phyloP scores from a whole-genome alignment of 306 rosid species.

The Cucumis cinereus region DNA sequence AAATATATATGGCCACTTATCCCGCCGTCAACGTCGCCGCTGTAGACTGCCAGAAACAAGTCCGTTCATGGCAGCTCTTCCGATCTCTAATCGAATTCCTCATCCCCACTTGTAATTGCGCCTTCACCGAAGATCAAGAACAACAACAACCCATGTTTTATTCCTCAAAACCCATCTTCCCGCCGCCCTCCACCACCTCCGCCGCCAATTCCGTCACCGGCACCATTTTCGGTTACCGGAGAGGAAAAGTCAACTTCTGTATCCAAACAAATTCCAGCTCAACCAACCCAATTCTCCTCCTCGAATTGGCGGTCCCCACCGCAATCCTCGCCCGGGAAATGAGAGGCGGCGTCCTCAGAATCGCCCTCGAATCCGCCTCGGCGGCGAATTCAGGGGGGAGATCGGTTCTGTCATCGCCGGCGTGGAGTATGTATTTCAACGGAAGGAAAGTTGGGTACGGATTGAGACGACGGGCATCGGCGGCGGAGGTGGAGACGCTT shows the following conservation, averaged over 20 bases:
- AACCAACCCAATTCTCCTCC: conserved; percentile 41
- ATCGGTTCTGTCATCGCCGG: conserved; percentile 40
- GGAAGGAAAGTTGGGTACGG: conserved; percentile 69
- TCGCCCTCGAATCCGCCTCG: conserved; percentile 39
- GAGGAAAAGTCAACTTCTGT: conserved; percentile 54
- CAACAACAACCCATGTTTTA: conserved; percentile 2
- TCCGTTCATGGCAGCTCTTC: conserved; percentile 80
- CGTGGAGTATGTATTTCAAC: conserved; percentile 69
- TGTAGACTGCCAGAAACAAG: conserved; percentile 90
- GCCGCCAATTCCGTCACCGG: conserved; percentile 32
- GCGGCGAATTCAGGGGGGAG: not conserved
- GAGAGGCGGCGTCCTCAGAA: conserved; percentile 67
- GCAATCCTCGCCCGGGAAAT: conserved; percentile 63
- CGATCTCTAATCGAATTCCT: conserved; percentile 57
- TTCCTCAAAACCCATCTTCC: not conserved
- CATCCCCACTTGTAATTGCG: conserved; percentile 61
- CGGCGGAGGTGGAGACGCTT: conserved; percentile 36
- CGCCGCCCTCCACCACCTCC: not conserved
- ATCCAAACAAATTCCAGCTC: conserved; percentile 44
- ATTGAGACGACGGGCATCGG: conserved; percentile 31
- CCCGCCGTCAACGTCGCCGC: conserved; percentile 33
- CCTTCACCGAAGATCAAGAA: conserved; percentile 23
- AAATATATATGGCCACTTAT: conserved; percentile 20
- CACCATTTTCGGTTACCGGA: conserved; percentile 64
- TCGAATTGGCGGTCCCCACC: conserved; percentile 57